Conservation (phyloP, 305 asterid species). For the Solanum chacoense region DNA sequence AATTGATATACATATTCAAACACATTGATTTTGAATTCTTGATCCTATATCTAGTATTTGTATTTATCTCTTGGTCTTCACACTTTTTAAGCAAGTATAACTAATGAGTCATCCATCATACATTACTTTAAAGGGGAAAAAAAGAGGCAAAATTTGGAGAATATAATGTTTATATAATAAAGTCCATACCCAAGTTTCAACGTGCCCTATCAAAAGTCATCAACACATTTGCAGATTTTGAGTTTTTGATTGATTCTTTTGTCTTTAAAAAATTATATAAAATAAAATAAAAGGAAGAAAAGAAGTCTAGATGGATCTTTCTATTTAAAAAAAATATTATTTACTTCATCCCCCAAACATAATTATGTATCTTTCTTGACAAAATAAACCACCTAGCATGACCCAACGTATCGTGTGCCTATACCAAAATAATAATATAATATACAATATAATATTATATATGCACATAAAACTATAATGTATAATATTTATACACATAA, state of each 20-base stretch:
- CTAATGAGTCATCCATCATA: background rate
- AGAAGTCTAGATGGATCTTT: background rate
- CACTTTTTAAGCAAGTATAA: background rate
- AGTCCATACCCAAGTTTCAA: background rate
- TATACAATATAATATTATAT: background rate
- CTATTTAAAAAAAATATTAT: background rate
- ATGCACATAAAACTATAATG: background rate
- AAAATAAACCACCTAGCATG: conserved; percentile 7
- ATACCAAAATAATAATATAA: conserved; percentile 16
- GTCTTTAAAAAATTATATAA: background rate
- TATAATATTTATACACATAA: background rate
- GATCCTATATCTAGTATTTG: background rate
- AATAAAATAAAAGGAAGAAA: background rate
- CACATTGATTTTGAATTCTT: background rate
- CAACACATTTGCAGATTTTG: conserved; percentile 3
- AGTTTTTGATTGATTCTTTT: background rate
- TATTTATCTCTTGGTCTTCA: background rate
- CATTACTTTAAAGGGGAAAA: background rate
- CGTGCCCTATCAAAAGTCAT: conserved; percentile 4
- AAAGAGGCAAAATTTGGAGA: background rate
- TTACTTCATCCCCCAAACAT: background rate
- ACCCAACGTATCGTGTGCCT: conserved; percentile 48
- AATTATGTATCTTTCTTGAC: conserved; percentile 2
- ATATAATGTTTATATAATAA: background rate
- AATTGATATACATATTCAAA: background rate